These are phyloP conservation scores for Botryotinia convoluta DNA, from an alignment of 2,329 filamentous ascomycete genomes.

Conservation along the genomic window DNA sequence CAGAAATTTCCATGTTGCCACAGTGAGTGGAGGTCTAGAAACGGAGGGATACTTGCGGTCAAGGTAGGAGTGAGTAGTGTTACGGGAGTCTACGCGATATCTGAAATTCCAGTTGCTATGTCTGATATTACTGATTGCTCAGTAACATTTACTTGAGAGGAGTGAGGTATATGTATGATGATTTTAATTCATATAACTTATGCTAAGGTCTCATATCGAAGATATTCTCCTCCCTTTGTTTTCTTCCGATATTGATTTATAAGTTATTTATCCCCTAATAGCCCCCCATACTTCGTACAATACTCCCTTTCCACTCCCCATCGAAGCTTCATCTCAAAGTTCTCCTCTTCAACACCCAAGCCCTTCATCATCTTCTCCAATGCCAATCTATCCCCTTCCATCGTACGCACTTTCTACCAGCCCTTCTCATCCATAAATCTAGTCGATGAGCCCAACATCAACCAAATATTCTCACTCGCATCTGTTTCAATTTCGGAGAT, in stretches of 20 bases:
- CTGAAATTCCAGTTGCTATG: fast-evolving
- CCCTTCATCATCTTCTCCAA: neutral
- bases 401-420: neutral
- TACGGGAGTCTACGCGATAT: neutral
- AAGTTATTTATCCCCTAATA: too few relatives aligned
- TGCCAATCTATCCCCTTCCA: fast-evolving
- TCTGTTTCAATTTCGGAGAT: too few relatives aligned
- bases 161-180: neutral
- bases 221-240: fast-evolving
- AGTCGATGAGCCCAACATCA: neutral
- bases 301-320: neutral
- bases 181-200: neutral
- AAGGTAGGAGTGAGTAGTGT: neutral
- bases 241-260: neutral
- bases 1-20: neutral
- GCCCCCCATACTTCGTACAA: too few relatives aligned
- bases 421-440: neutral
- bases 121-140: neutral
- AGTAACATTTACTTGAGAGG: neutral
- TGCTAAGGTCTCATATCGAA: neutral
- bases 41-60: neutral
- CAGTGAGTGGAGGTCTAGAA: neutral
- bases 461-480: neutral
- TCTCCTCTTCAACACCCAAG: neutral
- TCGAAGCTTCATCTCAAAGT: too few relatives aligned